These are phyloP conservation scores for Lippia alba DNA, from an alignment of 305 asterid genomes.

Conservation along the genomic window DNA sequence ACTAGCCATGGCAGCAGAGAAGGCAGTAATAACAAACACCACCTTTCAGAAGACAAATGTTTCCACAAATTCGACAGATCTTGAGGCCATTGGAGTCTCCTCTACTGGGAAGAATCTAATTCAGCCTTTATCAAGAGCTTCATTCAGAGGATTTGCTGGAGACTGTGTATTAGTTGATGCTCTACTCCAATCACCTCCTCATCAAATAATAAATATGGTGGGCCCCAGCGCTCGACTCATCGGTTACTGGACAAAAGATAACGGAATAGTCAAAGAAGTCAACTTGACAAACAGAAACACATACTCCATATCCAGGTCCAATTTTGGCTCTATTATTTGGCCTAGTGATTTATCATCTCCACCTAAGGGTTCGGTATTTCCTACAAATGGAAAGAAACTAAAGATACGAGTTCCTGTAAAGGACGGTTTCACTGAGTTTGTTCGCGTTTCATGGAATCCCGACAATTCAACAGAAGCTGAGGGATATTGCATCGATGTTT, in stretches of 20 bases:
- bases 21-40: conserved; percentile 29
- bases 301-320: conserved; percentile 37
- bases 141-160: conserved; percentile 62
- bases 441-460: conserved; percentile 41
- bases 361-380: conserved; percentile 65
- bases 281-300: conserved; percentile 7
- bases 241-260: conserved; percentile 55
- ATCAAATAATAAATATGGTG: conserved; percentile 49
- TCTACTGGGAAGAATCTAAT: conserved; percentile 45
- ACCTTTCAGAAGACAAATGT: conserved; percentile 20
- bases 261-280: conserved; percentile 33
- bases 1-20: conserved; percentile 66
- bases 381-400: conserved; percentile 56
- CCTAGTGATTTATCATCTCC: conserved; percentile 49
- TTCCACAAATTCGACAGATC: conserved; percentile 42
- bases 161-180: conserved; percentile 48
- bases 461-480: conserved; percentile 43
- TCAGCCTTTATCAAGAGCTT: conserved; percentile 35
- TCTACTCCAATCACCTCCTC: conserved; percentile 54
- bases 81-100: conserved; percentile 53
- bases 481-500: conserved; percentile 62
- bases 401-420: conserved; percentile 56
- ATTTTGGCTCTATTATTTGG: conserved; percentile 49
- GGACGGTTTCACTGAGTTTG: conserved; percentile 49
- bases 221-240: conserved; percentile 43